These are phyloP conservation scores for Periglandula ipomoeae DNA, from an alignment of 2,329 filamentous ascomycete genomes.

Conservation along the genomic window DNA sequence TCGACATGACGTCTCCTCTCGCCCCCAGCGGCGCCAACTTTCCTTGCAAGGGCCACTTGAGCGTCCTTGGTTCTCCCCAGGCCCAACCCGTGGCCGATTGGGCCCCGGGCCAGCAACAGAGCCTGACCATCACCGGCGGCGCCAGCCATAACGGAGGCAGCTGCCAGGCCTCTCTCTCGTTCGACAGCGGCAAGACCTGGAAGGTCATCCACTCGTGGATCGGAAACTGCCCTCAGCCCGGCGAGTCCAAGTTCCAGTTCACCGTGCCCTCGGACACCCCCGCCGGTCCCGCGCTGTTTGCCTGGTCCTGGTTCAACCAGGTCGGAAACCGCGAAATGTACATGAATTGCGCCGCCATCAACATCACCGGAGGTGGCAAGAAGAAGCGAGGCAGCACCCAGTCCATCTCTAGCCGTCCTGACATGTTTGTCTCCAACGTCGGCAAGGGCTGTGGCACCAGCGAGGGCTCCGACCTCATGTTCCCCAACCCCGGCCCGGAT, in stretches of 20 bases:
- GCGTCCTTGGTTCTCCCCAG: slow-evolving; percentile 35
- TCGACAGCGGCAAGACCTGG: slow-evolving; percentile 61
- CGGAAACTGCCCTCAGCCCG: slow-evolving; percentile 41
- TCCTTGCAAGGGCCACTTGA: slow-evolving; percentile 62
- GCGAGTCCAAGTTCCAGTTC: slow-evolving; percentile 50
- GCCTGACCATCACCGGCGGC: slow-evolving; percentile 54
- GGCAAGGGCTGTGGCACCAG: slow-evolving; percentile 48
- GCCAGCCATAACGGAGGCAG: slow-evolving; percentile 61
- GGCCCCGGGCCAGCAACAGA: slow-evolving; percentile 50
- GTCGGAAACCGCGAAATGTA: slow-evolving; percentile 77
- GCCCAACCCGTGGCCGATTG: slow-evolving; percentile 52
- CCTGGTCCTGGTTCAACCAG: slow-evolving; percentile 72
- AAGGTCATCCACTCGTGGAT: slow-evolving; percentile 54
- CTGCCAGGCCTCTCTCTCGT: slow-evolving; percentile 67
- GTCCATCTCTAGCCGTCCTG: slow-evolving; percentile 49
- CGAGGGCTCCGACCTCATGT: slow-evolving; percentile 50
- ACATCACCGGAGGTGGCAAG: slow-evolving; percentile 35
- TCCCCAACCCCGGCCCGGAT: slow-evolving; percentile 55
- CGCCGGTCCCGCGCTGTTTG: slow-evolving; percentile 53
- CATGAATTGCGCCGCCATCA: slow-evolving; percentile 73
- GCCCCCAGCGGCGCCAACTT: slow-evolving; percentile 52
- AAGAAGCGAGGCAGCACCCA: slow-evolving; percentile 18
- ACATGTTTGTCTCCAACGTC: slow-evolving; percentile 65
- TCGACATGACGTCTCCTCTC: slow-evolving; percentile 63
- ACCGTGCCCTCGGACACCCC: slow-evolving; percentile 55